Evolutionary conservation across 176 grass and related monocot species (phyloP).

Genomic region (Lolium rigidum): DNA sequence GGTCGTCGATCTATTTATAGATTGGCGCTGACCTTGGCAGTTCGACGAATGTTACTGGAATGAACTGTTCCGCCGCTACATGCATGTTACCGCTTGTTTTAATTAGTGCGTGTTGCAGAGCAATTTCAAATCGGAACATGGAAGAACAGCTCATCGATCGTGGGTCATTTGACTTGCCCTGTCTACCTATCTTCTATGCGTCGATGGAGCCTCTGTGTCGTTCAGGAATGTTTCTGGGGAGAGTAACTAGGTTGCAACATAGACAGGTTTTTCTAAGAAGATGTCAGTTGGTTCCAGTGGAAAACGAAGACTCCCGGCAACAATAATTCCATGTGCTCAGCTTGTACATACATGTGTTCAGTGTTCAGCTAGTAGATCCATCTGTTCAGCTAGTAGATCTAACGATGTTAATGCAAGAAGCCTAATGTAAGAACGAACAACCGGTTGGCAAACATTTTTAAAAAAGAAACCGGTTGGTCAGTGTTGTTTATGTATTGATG

Average conservation of each 20-base stretch:
- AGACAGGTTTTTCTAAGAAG: neutral
- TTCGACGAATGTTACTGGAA: neutral
- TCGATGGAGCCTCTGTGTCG: neutral
- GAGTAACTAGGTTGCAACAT: neutral
- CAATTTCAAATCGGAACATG: neutral
- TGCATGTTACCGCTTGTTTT: neutral
- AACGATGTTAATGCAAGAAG: neutral
- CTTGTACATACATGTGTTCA: neutral
- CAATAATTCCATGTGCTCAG: conserved; percentile 11
- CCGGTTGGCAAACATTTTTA: neutral
- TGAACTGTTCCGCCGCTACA: neutral
- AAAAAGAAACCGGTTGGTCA: too few relatives aligned
- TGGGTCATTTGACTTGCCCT: neutral
- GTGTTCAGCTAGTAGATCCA: neutral
- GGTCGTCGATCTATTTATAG: neutral
- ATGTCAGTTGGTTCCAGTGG: neutral
- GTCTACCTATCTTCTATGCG: neutral
- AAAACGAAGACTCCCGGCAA: neutral
- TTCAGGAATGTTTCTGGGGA: neutral
- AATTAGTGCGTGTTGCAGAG: neutral
- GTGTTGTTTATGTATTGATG: too few relatives aligned
- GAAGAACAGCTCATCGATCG: neutral
- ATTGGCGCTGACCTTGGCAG: neutral
- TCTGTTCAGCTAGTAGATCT: too few relatives aligned
- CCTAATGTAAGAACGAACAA: neutral